phyloP scores from a whole-genome alignment of 2,329 filamentous ascomycete species.

The Daldinia sp. region DNA sequence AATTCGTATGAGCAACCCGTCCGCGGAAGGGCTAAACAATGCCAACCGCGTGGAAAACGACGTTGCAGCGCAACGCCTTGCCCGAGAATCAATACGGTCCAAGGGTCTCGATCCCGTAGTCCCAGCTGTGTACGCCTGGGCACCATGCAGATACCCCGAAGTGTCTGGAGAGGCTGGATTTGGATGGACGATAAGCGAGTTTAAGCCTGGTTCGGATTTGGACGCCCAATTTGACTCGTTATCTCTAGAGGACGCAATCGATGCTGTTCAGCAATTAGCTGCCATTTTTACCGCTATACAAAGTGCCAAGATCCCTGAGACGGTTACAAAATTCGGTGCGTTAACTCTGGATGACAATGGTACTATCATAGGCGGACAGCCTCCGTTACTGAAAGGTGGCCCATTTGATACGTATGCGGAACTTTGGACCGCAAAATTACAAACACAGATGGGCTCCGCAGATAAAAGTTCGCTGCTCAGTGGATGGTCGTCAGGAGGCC shows the following conservation, averaged over 20 bases:
- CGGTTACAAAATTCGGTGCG: slow-evolving; percentile 17
- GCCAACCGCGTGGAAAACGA: slow-evolving; percentile 23
- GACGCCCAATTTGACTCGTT: slow-evolving; percentile 11
- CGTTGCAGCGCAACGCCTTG: slow-evolving; percentile 18
- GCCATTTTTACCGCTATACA: slow-evolving; percentile 14
- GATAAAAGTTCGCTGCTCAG: neutral
- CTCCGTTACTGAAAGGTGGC: slow-evolving; percentile 24
- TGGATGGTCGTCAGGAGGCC: neutral
- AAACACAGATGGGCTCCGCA: neutral
- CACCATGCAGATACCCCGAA: slow-evolving; percentile 17
- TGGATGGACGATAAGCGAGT: slow-evolving; percentile 23
- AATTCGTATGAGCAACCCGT: slow-evolving; percentile 20
- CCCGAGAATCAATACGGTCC: slow-evolving; percentile 9
- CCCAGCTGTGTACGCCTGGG: slow-evolving; percentile 20
- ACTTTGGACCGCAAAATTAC: neutral
- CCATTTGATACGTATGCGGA: neutral
- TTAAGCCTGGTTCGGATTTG: slow-evolving; percentile 18
- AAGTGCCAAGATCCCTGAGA: slow-evolving; percentile 7
- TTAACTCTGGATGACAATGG: slow-evolving; percentile 14
- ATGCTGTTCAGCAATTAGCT: slow-evolving; percentile 13
- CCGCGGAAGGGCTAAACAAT: slow-evolving; percentile 21
- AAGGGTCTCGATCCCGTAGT: slow-evolving; percentile 8
- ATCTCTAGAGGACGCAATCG: slow-evolving; percentile 4
- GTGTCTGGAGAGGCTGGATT: slow-evolving; percentile 14
- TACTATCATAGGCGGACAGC: slow-evolving; percentile 12